Conservation (phyloP, 345 rosid genomes). For the Corchorus capsularis region DNA sequence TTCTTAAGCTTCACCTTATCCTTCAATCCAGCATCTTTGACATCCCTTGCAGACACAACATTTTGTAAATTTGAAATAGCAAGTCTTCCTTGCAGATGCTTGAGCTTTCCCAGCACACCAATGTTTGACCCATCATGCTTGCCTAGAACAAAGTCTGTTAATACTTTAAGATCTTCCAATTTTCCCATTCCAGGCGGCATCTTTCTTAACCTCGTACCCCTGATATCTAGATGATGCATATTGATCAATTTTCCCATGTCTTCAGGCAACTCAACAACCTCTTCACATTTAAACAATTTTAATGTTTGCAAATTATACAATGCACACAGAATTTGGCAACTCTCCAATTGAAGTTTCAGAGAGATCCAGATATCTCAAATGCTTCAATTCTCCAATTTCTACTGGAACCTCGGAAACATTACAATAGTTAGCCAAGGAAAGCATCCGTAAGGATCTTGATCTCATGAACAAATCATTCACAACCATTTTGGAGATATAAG, state of each 20-base stretch:
- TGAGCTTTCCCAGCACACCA: slow-evolving; percentile 32
- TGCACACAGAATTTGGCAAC: not conserved
- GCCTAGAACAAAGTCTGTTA: slow-evolving; percentile 27
- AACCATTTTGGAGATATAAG: not conserved
- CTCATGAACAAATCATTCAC: not conserved
- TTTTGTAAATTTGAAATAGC: slow-evolving; percentile 28
- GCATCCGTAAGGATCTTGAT: not conserved
- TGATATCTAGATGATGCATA: not conserved
- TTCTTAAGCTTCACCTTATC: too few species aligned
- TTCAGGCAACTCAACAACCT: not conserved
- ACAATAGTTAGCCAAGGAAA: not conserved
- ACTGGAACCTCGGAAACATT: not conserved
- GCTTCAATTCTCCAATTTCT: not conserved
- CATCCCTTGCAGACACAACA: too few species aligned
- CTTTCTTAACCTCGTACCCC: slow-evolving; percentile 27
- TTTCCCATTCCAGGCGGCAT: slow-evolving; percentile 37
- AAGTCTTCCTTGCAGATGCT: slow-evolving; percentile 20
- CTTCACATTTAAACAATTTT: not conserved
- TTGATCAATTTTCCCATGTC: not conserved
- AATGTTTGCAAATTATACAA: not conserved
- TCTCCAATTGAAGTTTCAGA: not conserved
- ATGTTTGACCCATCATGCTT: slow-evolving; percentile 29
- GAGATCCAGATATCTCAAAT: not conserved
- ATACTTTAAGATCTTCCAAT: slow-evolving; percentile 19
- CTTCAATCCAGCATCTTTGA: too few species aligned